Conservation (phyloP, 345 rosid genomes). For the Eucalyptus erythrocorys region DNA sequence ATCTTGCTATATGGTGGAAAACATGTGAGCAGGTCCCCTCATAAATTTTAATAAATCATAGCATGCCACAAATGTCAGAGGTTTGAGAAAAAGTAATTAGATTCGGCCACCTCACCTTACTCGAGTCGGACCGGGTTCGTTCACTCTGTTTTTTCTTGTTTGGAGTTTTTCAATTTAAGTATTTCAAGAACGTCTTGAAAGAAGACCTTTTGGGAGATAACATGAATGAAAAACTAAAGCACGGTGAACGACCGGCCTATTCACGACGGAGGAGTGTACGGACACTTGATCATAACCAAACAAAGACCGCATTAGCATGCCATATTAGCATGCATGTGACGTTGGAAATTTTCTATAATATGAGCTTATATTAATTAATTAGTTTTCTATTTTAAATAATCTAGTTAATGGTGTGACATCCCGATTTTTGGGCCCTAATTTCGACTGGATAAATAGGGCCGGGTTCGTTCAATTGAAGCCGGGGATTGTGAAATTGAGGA, state of each 20-base stretch:
- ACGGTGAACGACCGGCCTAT: not conserved
- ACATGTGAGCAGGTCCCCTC: not conserved
- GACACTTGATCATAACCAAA: not conserved
- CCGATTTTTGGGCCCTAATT: too few species aligned
- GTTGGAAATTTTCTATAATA: too few species aligned
- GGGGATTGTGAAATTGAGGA: too few species aligned
- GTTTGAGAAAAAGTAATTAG: not conserved
- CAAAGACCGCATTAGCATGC: not conserved
- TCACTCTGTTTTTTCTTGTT: not conserved
- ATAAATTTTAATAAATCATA: not conserved
- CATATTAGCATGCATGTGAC: too few species aligned
- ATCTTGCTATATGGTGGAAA: not conserved
- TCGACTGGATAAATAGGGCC: too few species aligned
- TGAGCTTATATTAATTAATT: too few species aligned
- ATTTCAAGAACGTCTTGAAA: not conserved
- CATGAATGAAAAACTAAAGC: not conserved
- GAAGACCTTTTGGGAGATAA: not conserved
- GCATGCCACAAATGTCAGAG: not conserved
- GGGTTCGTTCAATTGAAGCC: too few species aligned
- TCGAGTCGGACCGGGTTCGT: not conserved
- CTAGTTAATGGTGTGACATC: too few species aligned
- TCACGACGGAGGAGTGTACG: not conserved
- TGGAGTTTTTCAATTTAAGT: not conserved
- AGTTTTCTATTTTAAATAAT: too few species aligned
- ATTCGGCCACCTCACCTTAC: not conserved